phyloP scores from a whole-genome alignment of 1,284 basidiomycete genomes.

The Papiliotrema terrestris region DNA sequence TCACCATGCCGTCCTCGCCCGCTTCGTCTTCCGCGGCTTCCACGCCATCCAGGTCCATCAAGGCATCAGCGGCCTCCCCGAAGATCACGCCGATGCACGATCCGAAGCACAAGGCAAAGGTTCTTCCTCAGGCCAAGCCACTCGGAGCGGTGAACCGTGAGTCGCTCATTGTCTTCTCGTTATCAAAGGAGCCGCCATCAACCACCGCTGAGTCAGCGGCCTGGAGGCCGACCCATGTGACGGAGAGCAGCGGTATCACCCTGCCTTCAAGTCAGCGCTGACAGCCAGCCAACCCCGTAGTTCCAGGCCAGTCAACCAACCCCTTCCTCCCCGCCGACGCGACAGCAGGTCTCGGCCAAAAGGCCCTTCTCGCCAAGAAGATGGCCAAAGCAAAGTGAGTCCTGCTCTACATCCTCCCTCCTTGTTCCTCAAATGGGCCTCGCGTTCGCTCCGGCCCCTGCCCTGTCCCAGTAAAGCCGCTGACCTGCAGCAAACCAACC shows the following conservation, averaged over 20 bases:
- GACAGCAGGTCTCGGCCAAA: conserved; percentile 71
- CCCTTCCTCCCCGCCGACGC: conserved; percentile 19
- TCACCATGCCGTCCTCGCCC: neutral
- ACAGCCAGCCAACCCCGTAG: conserved; percentile 40
- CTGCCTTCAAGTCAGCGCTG: neutral
- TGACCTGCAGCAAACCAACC: conserved; percentile 62
- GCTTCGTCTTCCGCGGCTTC: conserved; percentile 7
- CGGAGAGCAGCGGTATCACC: no score
- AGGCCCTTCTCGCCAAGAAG: conserved; percentile 81
- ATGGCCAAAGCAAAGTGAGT: conserved; percentile 76
- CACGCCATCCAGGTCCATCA: conserved; percentile 20
- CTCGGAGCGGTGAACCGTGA: conserved; percentile 60
- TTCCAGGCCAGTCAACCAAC: conserved; percentile 43
- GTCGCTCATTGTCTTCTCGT: conserved; percentile 9
- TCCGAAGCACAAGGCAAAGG: conserved; percentile 70
- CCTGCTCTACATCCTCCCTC: neutral
- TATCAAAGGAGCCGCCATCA: no score
- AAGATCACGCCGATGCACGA: conserved; percentile 74
- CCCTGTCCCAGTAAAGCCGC: neutral
- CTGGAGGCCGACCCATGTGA: no score
- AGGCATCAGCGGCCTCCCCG: conserved; percentile 21
- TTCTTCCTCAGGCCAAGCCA: conserved; percentile 72
- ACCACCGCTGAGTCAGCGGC: no score
- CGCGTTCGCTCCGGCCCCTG: neutral
- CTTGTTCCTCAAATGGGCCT: neutral